Evolutionary conservation across 2,329 filamentous ascomycete species (phyloP), one percentile per base, ranked within the genome.

Genomic region (Pezizomycotina sp.): DNA sequence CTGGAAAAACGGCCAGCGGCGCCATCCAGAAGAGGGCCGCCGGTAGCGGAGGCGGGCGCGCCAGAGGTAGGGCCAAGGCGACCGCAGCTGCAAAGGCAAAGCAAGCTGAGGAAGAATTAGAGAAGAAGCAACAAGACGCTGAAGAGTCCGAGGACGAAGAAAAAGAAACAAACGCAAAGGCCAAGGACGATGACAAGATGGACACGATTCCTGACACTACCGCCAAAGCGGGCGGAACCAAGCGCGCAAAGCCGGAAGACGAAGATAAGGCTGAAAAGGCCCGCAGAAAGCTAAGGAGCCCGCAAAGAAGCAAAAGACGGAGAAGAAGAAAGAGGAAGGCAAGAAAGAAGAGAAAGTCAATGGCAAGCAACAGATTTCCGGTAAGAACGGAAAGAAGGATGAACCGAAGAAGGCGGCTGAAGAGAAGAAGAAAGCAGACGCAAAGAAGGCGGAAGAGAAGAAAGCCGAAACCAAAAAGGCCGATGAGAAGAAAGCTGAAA

Each of bases 101-200:
- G n/a, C n/a, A n/a, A n/a, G n/a, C n/a, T n/a, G n/a, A n/a, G n/a
- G n/a, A n/a, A n/a, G n/a, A n/a, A n/a, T n/a, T n/a, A n/a, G n/a
- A n/a, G n/a, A n/a, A n/a, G n/a, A n/a, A n/a, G n/a, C n/a, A n/a
- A n/a, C n/a, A n/a, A n/a, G n/a, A n/a, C n/a, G n/a, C n/a, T n/a
- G n/a, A n/a, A n/a, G n/a, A n/a, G n/a, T n/a, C 28, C 5, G 15
- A 25, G 7, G 41, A 44, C 8, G 41, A 40, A 23, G 41, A 44
- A 26, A 22, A 37, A n/a, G 41, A 44, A 2, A 30, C 22, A 15
- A 44, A 37, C 16, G 33, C 36, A 34, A 36, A 44, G 33, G 20
- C 41, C 7, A 44, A 44, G n/a, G 33, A 40, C 10, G 41, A 44
- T 15, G 40, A 36, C 12, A 36, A 37, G 27, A 32, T 31, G n/a